Evolutionary conservation across 2,329 filamentous ascomycete genomes (phyloP).

Genomic region (Fusarium sp.): DNA sequence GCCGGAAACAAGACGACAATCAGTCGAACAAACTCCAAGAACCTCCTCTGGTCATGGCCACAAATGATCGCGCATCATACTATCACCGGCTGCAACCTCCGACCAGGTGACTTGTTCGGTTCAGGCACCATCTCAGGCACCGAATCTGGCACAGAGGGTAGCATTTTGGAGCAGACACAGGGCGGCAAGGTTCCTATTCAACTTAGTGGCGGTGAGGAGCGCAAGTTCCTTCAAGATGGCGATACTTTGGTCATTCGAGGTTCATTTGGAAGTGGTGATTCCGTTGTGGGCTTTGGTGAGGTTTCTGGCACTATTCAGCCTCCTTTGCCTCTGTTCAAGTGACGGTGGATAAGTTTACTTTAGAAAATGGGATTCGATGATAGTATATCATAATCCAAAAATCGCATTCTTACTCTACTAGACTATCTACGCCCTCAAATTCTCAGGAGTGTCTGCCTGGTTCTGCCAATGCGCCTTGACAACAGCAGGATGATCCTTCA

Average conservation of each 20-base stretch:
- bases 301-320: constrained; percentile 67
- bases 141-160: constrained; percentile 69
- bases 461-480: constrained; percentile 60
- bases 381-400: background rate
- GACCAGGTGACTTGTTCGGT: constrained; percentile 76
- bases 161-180: constrained; percentile 74
- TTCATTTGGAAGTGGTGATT: constrained; percentile 68
- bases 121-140: constrained; percentile 78
- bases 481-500: constrained; percentile 60
- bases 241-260: constrained; percentile 74
- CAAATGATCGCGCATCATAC: constrained; percentile 87
- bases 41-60: constrained; percentile 78
- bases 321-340: constrained; percentile 45
- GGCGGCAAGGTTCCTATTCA: constrained; percentile 71
- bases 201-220: constrained; percentile 69
- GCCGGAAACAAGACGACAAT: constrained; percentile 47
- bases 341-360: background rate
- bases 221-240: constrained; percentile 76
- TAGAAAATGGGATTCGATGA: background rate
- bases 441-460: constrained; percentile 58
- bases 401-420: background rate
- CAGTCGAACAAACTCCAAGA: constrained; percentile 47
- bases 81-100: constrained; percentile 77
- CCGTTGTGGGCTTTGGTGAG: constrained; percentile 79
- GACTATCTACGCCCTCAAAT: constrained; percentile 37